A percentile compares a stretch with the other conserved stretches of the same genome.
phyloP scores from a whole-genome alignment of 768 basidiomycete species.

The Auriscalpium vulgare region DNA sequence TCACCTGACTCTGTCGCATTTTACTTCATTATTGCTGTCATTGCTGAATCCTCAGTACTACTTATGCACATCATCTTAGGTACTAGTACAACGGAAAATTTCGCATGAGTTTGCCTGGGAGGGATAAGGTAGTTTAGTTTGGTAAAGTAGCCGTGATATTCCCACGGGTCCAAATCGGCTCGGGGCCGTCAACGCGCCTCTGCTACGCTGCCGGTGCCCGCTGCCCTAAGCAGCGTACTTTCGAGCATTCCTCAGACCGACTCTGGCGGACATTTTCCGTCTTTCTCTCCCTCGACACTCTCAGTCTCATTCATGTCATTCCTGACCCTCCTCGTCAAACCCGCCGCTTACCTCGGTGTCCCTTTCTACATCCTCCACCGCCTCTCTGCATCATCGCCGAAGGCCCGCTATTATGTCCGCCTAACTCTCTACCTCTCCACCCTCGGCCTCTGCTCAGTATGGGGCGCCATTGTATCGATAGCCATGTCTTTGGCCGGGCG shows the following conservation, averaged over 20 bases:
- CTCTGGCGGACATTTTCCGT: background rate
- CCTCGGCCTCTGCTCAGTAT: slow-evolving; percentile 60
- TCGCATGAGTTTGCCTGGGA: too few species aligned
- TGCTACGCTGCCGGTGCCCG: background rate
- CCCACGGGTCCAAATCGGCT: too few species aligned
- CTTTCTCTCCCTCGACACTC: slow-evolving; percentile 2
- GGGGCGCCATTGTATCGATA: slow-evolving; percentile 61
- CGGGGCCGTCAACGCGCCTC: too few species aligned
- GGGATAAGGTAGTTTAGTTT: too few species aligned
- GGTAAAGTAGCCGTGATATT: too few species aligned
- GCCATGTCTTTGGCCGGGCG: slow-evolving; percentile 60
- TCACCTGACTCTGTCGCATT: too few species aligned
- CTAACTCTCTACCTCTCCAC: slow-evolving; percentile 65
- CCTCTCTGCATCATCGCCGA: slow-evolving; percentile 45
- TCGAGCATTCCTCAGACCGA: background rate
- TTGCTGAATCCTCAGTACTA: too few species aligned
- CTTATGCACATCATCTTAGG: too few species aligned
- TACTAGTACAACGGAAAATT: too few species aligned
- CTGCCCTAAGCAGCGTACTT: background rate
- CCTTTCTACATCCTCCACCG: slow-evolving; percentile 60
- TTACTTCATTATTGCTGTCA: too few species aligned
- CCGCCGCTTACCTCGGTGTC: slow-evolving; percentile 70
- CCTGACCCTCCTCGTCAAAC: slow-evolving; percentile 51
- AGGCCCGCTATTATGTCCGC: slow-evolving; percentile 66
- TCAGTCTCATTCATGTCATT: slow-evolving; percentile 44